phyloP scores from a whole-genome alignment of 306 rosid species.

The Alnus glutinosa region DNA sequence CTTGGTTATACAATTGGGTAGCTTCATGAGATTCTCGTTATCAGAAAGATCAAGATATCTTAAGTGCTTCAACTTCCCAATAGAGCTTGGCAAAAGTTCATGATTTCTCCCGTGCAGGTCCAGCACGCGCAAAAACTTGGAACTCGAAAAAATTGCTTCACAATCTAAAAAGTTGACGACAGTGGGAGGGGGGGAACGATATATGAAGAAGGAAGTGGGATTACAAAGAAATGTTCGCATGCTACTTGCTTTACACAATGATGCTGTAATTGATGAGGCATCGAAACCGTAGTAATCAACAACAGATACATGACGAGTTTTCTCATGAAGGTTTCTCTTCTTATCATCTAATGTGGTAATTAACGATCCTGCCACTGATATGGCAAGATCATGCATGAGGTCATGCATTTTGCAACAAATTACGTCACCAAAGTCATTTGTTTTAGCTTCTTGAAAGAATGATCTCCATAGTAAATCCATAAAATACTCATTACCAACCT shows the following conservation, averaged over 20 bases:
- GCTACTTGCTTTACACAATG: not conserved
- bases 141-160: not conserved
- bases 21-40: not conserved
- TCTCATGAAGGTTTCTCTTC: not conserved
- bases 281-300: no score
- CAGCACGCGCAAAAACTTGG: not conserved
- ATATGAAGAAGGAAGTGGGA: no score
- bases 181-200: no score
- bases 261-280: not conserved
- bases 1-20: not conserved
- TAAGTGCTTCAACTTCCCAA: not conserved
- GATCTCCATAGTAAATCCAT: conserved; percentile 2
- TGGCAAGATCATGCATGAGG: conserved; percentile 10
- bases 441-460: not conserved
- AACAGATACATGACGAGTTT: conserved; percentile 2
- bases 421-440: not conserved
- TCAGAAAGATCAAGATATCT: not conserved
- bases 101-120: not conserved
- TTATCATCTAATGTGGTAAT: not conserved
- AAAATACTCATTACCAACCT: conserved; percentile 12
- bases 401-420: conserved; percentile 6
- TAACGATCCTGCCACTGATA: not conserved
- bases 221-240: conserved; percentile 7
- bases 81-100: no score
- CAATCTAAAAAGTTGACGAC: no score